These are phyloP conservation scores for Acacia concinna DNA, from an alignment of 331 rosid genomes.

Conservation along the genomic window DNA sequence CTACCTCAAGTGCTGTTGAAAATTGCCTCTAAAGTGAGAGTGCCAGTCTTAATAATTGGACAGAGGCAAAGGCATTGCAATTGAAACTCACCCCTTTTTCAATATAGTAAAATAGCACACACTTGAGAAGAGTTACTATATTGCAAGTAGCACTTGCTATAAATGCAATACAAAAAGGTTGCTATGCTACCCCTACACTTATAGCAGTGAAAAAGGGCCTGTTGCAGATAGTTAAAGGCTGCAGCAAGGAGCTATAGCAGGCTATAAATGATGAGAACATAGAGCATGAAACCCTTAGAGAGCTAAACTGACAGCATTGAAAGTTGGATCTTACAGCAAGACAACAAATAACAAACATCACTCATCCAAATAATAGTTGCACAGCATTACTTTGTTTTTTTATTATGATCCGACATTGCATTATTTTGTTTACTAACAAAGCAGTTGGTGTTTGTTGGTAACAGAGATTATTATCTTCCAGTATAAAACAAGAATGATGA, in stretches of 20 bases:
- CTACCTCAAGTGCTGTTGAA: background rate
- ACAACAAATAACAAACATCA: background rate
- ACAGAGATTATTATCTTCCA: constrained; percentile 9
- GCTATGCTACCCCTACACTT: background rate
- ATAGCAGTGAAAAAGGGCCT: background rate
- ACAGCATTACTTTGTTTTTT: constrained; percentile 22
- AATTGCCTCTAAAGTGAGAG: background rate
- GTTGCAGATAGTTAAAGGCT: background rate
- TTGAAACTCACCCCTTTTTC: background rate
- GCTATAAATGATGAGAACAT: constrained; percentile 5
- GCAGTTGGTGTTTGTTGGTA: background rate
- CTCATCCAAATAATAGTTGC: constrained; percentile 1
- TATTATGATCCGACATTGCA: background rate
- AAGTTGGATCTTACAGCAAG: constrained; percentile 18
- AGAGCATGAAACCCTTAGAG: constrained; percentile 5
- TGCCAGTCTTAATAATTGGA: background rate
- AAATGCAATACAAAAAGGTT: background rate
- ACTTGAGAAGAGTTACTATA: background rate
- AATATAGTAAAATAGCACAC: background rate
- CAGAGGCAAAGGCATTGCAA: background rate
- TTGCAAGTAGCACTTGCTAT: background rate
- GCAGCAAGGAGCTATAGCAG: background rate
- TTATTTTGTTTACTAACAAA: constrained; percentile 19
- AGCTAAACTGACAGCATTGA: background rate
- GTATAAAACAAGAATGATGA: constrained; percentile 26